These are phyloP conservation scores for Fusarium sp. DNA, from an alignment of 2,329 filamentous ascomycete species.

Conservation along the genomic window DNA sequence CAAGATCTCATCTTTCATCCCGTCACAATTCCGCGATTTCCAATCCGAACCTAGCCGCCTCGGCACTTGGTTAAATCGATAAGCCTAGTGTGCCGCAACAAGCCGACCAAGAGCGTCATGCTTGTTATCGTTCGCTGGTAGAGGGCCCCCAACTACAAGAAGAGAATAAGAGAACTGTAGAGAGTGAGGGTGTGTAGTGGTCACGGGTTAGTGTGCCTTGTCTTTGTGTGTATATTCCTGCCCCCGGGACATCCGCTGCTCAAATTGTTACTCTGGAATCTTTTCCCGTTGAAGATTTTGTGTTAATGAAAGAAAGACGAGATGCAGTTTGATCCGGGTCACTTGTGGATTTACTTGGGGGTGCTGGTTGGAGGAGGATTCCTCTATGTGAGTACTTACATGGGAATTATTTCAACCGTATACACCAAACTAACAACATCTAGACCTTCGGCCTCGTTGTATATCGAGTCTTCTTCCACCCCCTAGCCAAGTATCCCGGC, in stretches of 20 bases:
- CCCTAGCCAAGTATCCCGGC: conserved; percentile 69
- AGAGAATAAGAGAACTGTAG: conserved; percentile 18
- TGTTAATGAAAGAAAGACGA: conserved; percentile 17
- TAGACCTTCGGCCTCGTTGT: conserved; percentile 55
- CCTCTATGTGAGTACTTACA: conserved; percentile 53
- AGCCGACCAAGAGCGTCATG: conserved; percentile 41
- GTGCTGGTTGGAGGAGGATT: conserved; percentile 47
- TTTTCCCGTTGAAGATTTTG: background rate
- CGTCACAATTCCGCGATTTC: conserved; percentile 42
- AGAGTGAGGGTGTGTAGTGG: conserved; percentile 19
- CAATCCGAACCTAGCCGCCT: conserved; percentile 46
- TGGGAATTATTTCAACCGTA: background rate
- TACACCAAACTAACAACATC: conserved; percentile 2
- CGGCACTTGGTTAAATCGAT: conserved; percentile 32
- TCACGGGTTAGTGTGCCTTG: conserved; percentile 27
- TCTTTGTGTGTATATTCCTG: background rate
- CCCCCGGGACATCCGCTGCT: conserved; percentile 13
- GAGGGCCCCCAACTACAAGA: conserved; percentile 16
- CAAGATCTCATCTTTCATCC: conserved; percentile 27
- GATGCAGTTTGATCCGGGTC: conserved; percentile 46
- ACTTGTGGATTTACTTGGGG: conserved; percentile 53
- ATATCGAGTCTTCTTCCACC: conserved; percentile 69
- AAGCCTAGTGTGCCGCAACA: conserved; percentile 42
- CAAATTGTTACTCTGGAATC: background rate
- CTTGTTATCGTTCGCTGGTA: conserved; percentile 18